Conservation (phyloP, 2,329 filamentous ascomycete species). For the Aureobasidium pullulans region DNA sequence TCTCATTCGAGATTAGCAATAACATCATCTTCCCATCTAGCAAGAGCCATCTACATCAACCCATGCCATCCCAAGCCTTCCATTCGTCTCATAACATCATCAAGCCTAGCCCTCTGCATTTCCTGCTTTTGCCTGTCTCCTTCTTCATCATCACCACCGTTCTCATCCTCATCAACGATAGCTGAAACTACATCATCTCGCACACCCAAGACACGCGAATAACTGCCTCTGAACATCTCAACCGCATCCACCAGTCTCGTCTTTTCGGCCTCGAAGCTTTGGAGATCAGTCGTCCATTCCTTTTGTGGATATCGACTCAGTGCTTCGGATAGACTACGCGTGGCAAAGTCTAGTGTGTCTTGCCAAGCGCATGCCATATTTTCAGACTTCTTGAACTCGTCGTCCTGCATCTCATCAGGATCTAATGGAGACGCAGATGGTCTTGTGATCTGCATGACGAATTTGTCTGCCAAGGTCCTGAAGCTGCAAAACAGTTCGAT, state of each 20-base stretch:
- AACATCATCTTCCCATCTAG: neutral
- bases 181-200: neutral
- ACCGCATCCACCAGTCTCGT: neutral
- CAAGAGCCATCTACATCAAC: neutral
- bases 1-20: neutral
- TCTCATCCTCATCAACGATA: neutral
- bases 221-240: neutral
- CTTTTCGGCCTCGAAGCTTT: neutral
- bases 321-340: neutral
- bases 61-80: neutral
- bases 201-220: neutral
- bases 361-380: neutral
- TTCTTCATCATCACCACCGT: neutral
- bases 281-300: neutral
- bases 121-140: neutral
- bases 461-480: neutral
- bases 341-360: conserved; percentile 1
- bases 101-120: neutral
- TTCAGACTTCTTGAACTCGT: neutral
- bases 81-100: neutral
- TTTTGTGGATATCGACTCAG: neutral
- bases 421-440: neutral
- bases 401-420: neutral
- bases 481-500: neutral
- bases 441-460: neutral